phyloP scores from a whole-genome alignment of 75 land plant genomes.

The Ceratopteris richardii region DNA sequence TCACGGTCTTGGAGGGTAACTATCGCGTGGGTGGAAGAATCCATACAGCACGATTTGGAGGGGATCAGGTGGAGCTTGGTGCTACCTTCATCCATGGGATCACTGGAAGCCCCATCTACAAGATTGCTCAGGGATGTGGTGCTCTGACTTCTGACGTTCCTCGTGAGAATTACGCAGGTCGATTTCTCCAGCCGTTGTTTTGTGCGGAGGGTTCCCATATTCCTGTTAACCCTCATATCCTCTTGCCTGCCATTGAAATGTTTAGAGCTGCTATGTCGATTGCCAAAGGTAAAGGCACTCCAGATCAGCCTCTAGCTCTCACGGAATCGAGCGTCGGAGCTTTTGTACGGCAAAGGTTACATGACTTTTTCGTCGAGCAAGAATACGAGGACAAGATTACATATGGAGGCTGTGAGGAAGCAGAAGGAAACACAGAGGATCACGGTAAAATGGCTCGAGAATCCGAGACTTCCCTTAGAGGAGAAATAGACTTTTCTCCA shows the following conservation, averaged over 20 bases:
- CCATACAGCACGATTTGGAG: slow-evolving; percentile 48
- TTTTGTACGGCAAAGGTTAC: slow-evolving; percentile 48
- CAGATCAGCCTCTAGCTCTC: neutral
- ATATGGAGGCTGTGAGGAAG: neutral
- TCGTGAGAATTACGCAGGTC: slow-evolving; percentile 70
- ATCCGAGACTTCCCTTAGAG: neutral
- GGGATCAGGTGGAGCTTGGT: slow-evolving; percentile 68
- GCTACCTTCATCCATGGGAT: slow-evolving; percentile 97
- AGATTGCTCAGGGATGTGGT: slow-evolving; percentile 34
- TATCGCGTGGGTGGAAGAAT: slow-evolving; percentile 74
- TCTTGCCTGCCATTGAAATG: slow-evolving; percentile 27
- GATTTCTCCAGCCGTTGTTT: slow-evolving; percentile 25
- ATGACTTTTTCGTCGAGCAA: slow-evolving; percentile 20
- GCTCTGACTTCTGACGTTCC: slow-evolving; percentile 28
- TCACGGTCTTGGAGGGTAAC: slow-evolving; percentile 65
- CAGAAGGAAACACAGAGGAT: neutral
- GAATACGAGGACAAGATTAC: neutral
- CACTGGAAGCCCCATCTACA: slow-evolving; percentile 65
- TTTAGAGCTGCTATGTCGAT: slow-evolving; percentile 35
- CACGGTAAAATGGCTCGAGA: neutral
- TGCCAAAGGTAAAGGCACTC: slow-evolving; percentile 16
- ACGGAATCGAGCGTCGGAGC: slow-evolving; percentile 38
- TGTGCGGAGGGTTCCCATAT: slow-evolving; percentile 48
- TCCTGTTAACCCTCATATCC: slow-evolving; percentile 17
- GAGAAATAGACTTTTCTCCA: neutral